A percentile compares a stretch with the other conserved stretches of the same genome.
phyloP scores from a whole-genome alignment of 257 asterid genomes.

The Prunella vulgaris region DNA sequence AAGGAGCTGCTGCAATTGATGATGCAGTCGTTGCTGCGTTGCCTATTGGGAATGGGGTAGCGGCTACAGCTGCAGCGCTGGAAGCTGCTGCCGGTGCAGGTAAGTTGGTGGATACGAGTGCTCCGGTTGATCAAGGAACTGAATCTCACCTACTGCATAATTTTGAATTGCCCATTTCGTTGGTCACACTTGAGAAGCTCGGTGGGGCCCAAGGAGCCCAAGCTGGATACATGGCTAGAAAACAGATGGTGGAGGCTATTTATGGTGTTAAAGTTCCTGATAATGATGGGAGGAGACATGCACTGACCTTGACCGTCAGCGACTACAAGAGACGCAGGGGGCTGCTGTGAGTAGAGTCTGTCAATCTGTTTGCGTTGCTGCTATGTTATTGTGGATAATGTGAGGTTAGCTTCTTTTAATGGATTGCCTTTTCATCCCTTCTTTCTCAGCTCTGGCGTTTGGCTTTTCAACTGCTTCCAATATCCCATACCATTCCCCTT shows the following conservation, averaged over 20 bases:
- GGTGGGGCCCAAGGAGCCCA: constrained; percentile 87
- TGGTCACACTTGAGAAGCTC: constrained; percentile 65
- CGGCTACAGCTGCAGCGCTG: constrained; percentile 67
- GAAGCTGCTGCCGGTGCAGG: constrained; percentile 87
- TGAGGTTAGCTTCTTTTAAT: neutral
- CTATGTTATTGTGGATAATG: constrained; percentile 2
- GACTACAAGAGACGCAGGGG: constrained; percentile 96
- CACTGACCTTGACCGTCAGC: constrained; percentile 77
- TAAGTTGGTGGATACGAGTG: constrained; percentile 82
- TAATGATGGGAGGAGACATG: constrained; percentile 86
- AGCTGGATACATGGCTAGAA: constrained; percentile 85
- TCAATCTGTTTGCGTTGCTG: constrained; percentile 5
- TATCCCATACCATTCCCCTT: neutral
- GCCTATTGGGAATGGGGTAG: constrained; percentile 39
- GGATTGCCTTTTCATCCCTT: neutral
- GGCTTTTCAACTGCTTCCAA: constrained; percentile 4
- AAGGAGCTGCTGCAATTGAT: constrained; percentile 34
- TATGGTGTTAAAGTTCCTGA: constrained; percentile 76
- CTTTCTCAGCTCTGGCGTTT: neutral
- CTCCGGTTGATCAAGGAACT: constrained; percentile 85
- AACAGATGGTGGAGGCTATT: constrained; percentile 81
- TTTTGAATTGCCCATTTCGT: constrained; percentile 71
- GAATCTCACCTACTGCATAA: constrained; percentile 57
- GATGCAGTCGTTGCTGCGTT: constrained; percentile 37
- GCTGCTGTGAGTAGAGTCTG: constrained; percentile 51